A percentile compares a stretch with the other conserved stretches of the same genome.
Evolutionary conservation across 805 yeast genomes (phyloP).

Genomic region (Candida piceae): DNA sequence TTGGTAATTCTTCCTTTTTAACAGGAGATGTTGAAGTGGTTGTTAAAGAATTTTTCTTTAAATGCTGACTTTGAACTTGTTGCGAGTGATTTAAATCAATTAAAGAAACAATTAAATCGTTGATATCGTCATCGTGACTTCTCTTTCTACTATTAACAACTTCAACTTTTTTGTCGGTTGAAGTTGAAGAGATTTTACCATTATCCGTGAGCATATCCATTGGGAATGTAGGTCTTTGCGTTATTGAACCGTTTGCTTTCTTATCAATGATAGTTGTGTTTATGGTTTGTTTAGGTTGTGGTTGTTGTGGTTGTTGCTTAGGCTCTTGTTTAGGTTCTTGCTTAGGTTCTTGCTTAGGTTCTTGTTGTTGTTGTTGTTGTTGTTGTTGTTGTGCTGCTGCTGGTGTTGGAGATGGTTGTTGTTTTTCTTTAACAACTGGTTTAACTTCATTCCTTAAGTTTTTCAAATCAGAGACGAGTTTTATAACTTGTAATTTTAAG

Average conservation of each 20-base stretch:
- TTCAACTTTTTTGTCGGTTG: too few species aligned
- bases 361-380: background rate
- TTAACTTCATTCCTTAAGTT: conserved; percentile 26
- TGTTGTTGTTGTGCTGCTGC: too few species aligned
- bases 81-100: conserved; percentile 30
- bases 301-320: background rate
- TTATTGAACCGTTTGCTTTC: background rate
- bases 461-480: conserved; percentile 40
- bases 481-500: conserved; percentile 39
- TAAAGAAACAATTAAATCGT: conserved; percentile 31
- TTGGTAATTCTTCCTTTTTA: background rate
- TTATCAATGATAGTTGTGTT: background rate
- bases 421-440: background rate
- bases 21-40: too few species aligned
- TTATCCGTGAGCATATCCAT: conserved; percentile 10
- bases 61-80: conserved; percentile 7
- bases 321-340: background rate
- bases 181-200: conserved; percentile 1
- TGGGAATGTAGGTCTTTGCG: conserved; percentile 5
- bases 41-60: too few species aligned
- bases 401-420: too few species aligned
- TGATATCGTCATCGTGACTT: conserved; percentile 31
- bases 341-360: background rate
- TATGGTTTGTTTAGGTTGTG: too few species aligned
- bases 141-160: conserved; percentile 15